phyloP scores from a whole-genome alignment of 176 grass and related monocot genomes.

The Bonia amplexicaulis region DNA sequence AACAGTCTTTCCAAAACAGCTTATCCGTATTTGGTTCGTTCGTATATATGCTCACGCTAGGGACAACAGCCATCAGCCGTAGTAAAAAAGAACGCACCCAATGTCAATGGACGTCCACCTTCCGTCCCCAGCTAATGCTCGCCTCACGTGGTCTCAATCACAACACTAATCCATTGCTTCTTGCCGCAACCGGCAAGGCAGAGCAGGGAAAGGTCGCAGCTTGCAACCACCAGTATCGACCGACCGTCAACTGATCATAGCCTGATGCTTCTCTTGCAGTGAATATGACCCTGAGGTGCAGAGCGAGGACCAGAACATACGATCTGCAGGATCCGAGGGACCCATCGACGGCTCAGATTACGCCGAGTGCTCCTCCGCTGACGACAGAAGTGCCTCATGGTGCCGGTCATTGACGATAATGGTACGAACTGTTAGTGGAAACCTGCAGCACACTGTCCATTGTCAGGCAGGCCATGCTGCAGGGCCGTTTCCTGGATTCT shows the following conservation, averaged over 20 bases:
- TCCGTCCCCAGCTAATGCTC: background rate
- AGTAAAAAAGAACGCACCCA: background rate
- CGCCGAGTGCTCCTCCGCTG: conserved; percentile 5
- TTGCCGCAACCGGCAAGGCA: background rate
- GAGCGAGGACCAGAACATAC: conserved; percentile 22
- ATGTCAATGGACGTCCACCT: conserved; percentile 25
- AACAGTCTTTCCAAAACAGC: too few relatives aligned
- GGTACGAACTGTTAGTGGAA: conserved; percentile 21
- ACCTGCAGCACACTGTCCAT: background rate
- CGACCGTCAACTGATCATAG: background rate
- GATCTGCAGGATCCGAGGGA: background rate
- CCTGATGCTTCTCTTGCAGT: conserved; percentile 36
- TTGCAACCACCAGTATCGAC: background rate
- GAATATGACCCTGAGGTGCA: conserved; percentile 34
- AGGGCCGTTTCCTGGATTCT: background rate
- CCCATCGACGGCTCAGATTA: conserved; percentile 10
- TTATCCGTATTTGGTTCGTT: too few relatives aligned
- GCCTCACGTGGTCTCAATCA: background rate
- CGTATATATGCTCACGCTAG: too few relatives aligned
- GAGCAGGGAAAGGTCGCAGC: background rate
- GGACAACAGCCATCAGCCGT: too few relatives aligned
- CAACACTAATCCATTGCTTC: background rate
- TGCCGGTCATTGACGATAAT: conserved; percentile 43
- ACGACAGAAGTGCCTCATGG: conserved; percentile 9
- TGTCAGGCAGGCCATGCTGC: background rate